Evolutionary conservation across 345 rosid species (phyloP).

Genomic region (Nephelium lappaceum): DNA sequence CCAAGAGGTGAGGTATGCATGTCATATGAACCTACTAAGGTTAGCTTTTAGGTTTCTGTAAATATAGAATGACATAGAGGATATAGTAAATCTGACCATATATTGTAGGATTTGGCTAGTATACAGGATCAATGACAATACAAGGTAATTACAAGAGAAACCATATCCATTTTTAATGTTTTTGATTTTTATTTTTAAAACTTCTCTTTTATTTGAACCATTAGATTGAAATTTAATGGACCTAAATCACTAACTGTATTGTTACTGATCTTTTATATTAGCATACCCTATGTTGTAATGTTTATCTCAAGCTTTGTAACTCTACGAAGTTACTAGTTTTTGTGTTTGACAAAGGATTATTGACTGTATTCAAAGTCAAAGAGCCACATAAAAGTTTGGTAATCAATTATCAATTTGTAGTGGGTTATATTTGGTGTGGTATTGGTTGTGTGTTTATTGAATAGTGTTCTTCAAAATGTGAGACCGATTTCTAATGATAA

Average conservation of each 20-base stretch:
- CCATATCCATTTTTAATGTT: too few species aligned
- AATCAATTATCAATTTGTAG: background rate
- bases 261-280: too few species aligned
- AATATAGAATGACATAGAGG: background rate
- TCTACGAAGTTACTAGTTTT: background rate
- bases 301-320: background rate
- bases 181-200: too few species aligned
- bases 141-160: too few species aligned
- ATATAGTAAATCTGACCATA: background rate
- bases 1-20: background rate
- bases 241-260: too few species aligned
- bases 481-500: background rate
- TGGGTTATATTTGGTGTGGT: background rate
- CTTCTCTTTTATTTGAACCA: too few species aligned
- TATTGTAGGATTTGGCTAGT: too few species aligned
- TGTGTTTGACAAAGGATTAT: background rate
- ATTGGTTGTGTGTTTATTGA: background rate
- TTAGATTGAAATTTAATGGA: too few species aligned
- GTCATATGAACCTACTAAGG: background rate
- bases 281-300: background rate
- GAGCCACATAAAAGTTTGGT: background rate
- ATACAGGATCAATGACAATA: too few species aligned
- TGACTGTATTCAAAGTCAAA: background rate
- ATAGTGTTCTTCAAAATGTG: background rate
- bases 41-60: background rate